phyloP scores from a whole-genome alignment of 495 filamentous ascomycete genomes.

The Pyronema omphalodes region DNA sequence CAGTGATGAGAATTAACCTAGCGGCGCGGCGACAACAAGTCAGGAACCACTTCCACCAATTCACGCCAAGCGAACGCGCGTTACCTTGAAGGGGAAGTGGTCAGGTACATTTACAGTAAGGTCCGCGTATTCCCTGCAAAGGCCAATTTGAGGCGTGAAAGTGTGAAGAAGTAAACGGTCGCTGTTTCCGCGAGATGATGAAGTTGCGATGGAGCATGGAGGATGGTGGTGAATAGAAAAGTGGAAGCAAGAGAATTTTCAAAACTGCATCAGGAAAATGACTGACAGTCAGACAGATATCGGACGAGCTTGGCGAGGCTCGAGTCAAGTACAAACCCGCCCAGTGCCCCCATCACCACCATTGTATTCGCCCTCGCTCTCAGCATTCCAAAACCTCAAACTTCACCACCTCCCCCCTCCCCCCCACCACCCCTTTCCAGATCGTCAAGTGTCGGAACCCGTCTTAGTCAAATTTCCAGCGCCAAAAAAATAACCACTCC shows the following conservation, averaged over 20 bases:
- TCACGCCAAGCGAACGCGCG: neutral
- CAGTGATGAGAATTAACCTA: too few relatives aligned
- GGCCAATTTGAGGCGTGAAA: neutral
- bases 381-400: neutral
- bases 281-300: too few relatives aligned
- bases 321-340: too few relatives aligned
- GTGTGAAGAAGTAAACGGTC: neutral
- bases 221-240: too few relatives aligned
- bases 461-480: too few relatives aligned
- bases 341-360: neutral
- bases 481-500: constrained; percentile 2
- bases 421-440: too few relatives aligned
- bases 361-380: neutral
- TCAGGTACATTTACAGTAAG: neutral
- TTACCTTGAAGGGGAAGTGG: neutral
- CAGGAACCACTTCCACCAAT: neutral
- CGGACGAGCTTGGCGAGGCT: too few relatives aligned
- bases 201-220: neutral
- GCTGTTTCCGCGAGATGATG: neutral
- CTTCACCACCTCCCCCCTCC: too few relatives aligned
- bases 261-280: too few relatives aligned
- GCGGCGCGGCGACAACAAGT: neutral
- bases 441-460: too few relatives aligned
- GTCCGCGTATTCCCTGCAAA: constrained; percentile 3
- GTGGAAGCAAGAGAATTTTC: too few relatives aligned